These are phyloP conservation scores for Microdochium paspali DNA, from an alignment of 2,329 filamentous ascomycete species.

Conservation along the genomic window DNA sequence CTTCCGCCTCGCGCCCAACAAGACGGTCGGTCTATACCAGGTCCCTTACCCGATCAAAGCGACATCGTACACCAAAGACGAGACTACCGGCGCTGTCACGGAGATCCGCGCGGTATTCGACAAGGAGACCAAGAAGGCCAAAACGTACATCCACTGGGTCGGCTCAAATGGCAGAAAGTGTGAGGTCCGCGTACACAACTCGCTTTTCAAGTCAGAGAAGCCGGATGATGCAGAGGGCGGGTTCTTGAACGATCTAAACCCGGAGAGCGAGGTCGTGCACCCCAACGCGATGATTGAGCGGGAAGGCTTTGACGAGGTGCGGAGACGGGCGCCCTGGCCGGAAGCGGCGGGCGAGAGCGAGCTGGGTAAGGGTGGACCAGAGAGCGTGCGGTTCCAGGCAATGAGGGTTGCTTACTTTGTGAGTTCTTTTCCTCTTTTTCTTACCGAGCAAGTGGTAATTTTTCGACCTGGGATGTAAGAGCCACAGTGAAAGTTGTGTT, in stretches of 20 bases:
- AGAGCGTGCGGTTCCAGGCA: conserved; percentile 82
- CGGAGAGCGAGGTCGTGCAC: conserved; percentile 74
- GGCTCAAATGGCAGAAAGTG: conserved; percentile 58
- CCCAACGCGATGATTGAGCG: conserved; percentile 67
- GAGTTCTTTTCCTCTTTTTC: conserved; percentile 17
- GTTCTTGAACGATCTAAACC: conserved; percentile 77
- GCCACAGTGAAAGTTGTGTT: too few relatives aligned
- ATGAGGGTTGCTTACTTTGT: conserved; percentile 81
- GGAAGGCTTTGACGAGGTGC: conserved; percentile 71
- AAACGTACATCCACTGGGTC: conserved; percentile 90
- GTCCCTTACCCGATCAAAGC: conserved; percentile 61
- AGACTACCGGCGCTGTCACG: conserved; percentile 49
- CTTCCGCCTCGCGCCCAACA: conserved; percentile 68
- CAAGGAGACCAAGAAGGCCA: conserved; percentile 62
- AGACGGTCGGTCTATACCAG: conserved; percentile 65
- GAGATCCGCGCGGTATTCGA: conserved; percentile 60
- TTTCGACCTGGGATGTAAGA: too few relatives aligned
- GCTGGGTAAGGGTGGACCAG: conserved; percentile 51
- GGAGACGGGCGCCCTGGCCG: conserved; percentile 68
- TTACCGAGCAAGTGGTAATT: background rate
- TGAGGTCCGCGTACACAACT: conserved; percentile 70
- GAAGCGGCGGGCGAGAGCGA: conserved; percentile 63
- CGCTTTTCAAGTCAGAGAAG: conserved; percentile 79
- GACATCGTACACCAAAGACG: conserved; percentile 58
- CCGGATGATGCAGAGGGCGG: conserved; percentile 69